Evolutionary conservation across 1,284 basidiomycete species (phyloP), one percentile per base, ranked within the genome.

Genomic region (Ceratobasidium sp.): DNA sequence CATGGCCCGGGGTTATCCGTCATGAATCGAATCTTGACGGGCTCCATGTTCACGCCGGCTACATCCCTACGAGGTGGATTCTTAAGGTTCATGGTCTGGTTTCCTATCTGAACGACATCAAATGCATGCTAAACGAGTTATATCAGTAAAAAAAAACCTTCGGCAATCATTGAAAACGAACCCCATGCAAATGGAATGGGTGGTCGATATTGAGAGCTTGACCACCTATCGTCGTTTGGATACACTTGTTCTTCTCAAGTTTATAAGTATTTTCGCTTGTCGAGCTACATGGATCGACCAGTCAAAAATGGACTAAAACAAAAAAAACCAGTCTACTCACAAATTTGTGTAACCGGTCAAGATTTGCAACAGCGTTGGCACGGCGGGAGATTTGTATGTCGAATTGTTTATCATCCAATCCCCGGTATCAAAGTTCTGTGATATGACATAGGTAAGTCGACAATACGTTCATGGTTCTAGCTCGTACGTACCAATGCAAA

Each of bases 111-210:
- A n/a, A 82, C 75, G 41, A 83, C 81, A 67, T 79, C 76, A 53
- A 83, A 80, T 18, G 72, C 73, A 53, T 83, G 82, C 77, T 82
- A 57, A n/a, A 36, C n/a, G n/a, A n/a, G n/a, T n/a, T n/a, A n/a
- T n/a, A n/a, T 48, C 28, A 55, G 34, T 8, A 73, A 75, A 48
- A 12, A 14, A 53, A 14, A 28, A 32, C 26, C 23, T 12, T 26
- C n/a, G 18, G 28, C 34, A 50, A 14, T 6, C 10, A 36, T 41
- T 23, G 3, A 57, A 41, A 41, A 71, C 76, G 61, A 52, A 77
- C 77, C 18, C 79, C 81, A 75, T 83, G 82, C 70, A 83, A 58
- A 14, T 76, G 81, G 65, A 65, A 73, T 3, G 81, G 81, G 70
- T 83, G 81, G 16, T 23, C 36, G 39, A 70, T 70, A 6, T 53